Evolutionary conservation across 2,329 filamentous ascomycete species (phyloP), one percentile per base, ranked within the genome.

Genomic region (Calonectria ilicicola): DNA sequence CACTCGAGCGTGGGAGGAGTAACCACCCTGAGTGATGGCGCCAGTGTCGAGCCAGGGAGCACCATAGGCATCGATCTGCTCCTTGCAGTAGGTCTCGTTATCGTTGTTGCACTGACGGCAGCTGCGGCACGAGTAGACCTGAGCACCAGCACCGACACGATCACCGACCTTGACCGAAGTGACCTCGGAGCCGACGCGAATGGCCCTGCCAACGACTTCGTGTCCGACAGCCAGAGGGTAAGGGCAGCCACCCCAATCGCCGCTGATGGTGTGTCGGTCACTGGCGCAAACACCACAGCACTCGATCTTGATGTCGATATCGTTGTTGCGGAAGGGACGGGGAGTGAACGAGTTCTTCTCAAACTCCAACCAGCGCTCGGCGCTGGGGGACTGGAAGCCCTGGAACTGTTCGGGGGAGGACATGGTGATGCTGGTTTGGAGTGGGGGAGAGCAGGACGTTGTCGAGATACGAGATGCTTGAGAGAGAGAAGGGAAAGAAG

Each of bases 281-380:
- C 90, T 93, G 77, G 92, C 91, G 82, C 93, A 95, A 66, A 95
- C 89, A 80, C 94, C 94, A 81, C 94, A 96, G 81, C 91, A 92
- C 77, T 95, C 92, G 80, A 98, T 93, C 87, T 96, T 93, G 85
- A 98, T 91, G 82, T 98, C 95, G 79, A 98, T 91, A 82, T 98
- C 95, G 84, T 94, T 90, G 82, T 96, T 94, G 76, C 93, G 94
- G 82, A 97, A 97, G 21, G 94, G 93, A 87, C 97, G 97, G 71
- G 96, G 92, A 78, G 92, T 90, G 87, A 95, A 95, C 87, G 96
- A 83, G 81, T 93, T 91, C 85, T 94, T 93, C 80, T 92, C 87
- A 80, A 92, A 91, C 72, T 92, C 87, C 75, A 89, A 84, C 87
- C 88, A 91, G 56, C 85, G 87, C 64, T 88, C 87, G 27, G 88